Conservation (phyloP, 2,329 filamentous ascomycete genomes). For the Botrytis medusae region DNA sequence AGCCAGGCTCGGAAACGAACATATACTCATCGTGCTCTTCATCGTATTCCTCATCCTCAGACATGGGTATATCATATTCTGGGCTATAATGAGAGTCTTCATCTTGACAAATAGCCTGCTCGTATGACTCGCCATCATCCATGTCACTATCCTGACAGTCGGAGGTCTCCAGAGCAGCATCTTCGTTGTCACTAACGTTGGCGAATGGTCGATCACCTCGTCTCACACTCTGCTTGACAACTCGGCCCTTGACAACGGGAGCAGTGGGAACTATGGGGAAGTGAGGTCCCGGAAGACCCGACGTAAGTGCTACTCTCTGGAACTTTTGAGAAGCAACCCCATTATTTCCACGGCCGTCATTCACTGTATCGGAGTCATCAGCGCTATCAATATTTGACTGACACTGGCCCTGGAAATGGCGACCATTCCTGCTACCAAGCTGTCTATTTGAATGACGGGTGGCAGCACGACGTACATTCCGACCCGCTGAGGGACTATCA, state of each 20-base stretch:
- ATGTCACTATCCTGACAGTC: conserved; percentile 1
- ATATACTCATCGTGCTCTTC: not conserved
- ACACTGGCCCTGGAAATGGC: not conserved
- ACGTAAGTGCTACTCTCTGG: not conserved
- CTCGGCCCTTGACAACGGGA: conserved; percentile 6
- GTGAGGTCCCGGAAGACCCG: not conserved
- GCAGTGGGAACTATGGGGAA: not conserved
- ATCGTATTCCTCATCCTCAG: not conserved
- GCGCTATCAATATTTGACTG: not conserved
- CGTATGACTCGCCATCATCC: not conserved
- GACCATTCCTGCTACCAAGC: not conserved
- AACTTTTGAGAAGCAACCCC: not conserved
- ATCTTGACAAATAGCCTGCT: not conserved
- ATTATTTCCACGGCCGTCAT: not conserved
- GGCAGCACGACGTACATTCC: not conserved
- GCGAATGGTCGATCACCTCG: not conserved
- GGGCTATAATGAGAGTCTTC: not conserved
- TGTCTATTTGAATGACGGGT: not conserved
- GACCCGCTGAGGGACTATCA: not conserved
- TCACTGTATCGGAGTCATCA: not conserved
- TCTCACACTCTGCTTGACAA: conserved; percentile 14
- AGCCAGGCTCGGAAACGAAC: not conserved
- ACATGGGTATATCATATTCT: not conserved
- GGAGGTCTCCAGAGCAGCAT: not conserved
- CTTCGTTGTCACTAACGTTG: not conserved